Evolutionary conservation across 2,329 filamentous ascomycete genomes (phyloP).

Genomic region (Emydomyces testavorans): DNA sequence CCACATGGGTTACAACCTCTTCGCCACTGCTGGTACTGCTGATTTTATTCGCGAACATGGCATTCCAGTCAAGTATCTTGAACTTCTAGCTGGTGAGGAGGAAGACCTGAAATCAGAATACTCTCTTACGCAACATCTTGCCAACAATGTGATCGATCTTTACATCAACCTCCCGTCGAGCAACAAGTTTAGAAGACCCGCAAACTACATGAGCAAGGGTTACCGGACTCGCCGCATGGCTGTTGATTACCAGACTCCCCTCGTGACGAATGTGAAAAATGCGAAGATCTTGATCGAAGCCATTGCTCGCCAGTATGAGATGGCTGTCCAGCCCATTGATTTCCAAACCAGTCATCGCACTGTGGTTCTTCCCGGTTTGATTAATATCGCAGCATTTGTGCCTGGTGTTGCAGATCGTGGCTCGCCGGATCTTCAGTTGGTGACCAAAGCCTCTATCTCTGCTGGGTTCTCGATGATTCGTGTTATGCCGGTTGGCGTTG

Average conservation of each 20-base stretch:
- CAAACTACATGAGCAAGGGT: conserved; percentile 97
- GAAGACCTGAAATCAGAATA: conserved; percentile 90
- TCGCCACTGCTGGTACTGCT: conserved; percentile 89
- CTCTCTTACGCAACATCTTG: conserved; percentile 89
- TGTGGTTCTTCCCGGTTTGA: conserved; percentile 58
- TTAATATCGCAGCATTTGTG: conserved; percentile 72
- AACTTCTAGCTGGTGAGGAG: conserved; percentile 65
- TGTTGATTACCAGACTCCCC: conserved; percentile 90
- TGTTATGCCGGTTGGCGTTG: conserved; percentile 62
- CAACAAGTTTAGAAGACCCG: conserved; percentile 92
- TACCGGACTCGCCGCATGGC: conserved; percentile 96
- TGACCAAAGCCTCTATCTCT: conserved; percentile 62
- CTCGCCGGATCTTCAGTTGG: conserved; percentile 55
- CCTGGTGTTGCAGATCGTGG: conserved; percentile 55
- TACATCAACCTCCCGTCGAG: conserved; percentile 99
- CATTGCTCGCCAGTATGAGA: conserved; percentile 74
- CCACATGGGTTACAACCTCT: conserved; percentile 86
- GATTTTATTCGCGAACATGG: conserved; percentile 92
- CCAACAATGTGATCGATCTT: conserved; percentile 94
- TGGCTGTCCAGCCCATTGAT: conserved; percentile 73
- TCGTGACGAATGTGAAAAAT: conserved; percentile 98
- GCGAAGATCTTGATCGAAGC: conserved; percentile 95
- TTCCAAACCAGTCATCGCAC: conserved; percentile 82
- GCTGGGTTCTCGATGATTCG: conserved; percentile 71
- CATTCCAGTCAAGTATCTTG: conserved; percentile 84